A percentile compares a stretch with the other conserved stretches of the same genome.
These are phyloP conservation scores for Cucumis hystrix DNA, from an alignment of 306 rosid genomes.

Conservation along the genomic window DNA sequence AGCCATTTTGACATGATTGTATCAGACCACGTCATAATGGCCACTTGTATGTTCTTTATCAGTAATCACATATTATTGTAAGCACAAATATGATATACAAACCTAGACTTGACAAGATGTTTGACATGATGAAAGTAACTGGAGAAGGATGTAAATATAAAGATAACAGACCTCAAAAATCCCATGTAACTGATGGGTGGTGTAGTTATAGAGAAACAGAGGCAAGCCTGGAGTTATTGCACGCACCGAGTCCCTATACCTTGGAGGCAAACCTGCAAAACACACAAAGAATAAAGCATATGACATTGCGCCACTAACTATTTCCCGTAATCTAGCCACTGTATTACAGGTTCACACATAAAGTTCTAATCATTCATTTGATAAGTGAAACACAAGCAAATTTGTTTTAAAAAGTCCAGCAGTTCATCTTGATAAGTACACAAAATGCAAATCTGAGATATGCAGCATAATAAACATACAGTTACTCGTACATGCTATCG, in stretches of 20 bases:
- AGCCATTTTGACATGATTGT: neutral
- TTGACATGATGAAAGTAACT: conserved; percentile 2
- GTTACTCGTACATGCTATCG: neutral
- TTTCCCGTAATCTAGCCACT: neutral
- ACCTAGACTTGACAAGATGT: neutral
- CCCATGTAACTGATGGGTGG: conserved; percentile 94
- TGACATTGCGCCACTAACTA: neutral
- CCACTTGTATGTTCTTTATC: neutral
- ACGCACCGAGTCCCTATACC: conserved; percentile 91
- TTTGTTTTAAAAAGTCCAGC: neutral
- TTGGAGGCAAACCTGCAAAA: conserved; percentile 81
- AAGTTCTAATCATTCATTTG: neutral
- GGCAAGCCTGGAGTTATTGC: conserved; percentile 94
- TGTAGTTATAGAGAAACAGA: conserved; percentile 83
- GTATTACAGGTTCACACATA: neutral
- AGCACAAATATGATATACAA: neutral
- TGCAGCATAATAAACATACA: neutral
- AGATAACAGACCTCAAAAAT: conserved; percentile 65
- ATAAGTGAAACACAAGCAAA: neutral
- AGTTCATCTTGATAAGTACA: neutral
- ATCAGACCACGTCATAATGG: neutral
- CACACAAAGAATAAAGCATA: conserved; percentile 5
- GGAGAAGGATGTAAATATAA: neutral
- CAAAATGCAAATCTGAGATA: neutral
- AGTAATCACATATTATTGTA: neutral